Evolutionary conservation across 495 filamentous ascomycete genomes (phyloP).

Genomic region (Hypoxylon trugodes): DNA sequence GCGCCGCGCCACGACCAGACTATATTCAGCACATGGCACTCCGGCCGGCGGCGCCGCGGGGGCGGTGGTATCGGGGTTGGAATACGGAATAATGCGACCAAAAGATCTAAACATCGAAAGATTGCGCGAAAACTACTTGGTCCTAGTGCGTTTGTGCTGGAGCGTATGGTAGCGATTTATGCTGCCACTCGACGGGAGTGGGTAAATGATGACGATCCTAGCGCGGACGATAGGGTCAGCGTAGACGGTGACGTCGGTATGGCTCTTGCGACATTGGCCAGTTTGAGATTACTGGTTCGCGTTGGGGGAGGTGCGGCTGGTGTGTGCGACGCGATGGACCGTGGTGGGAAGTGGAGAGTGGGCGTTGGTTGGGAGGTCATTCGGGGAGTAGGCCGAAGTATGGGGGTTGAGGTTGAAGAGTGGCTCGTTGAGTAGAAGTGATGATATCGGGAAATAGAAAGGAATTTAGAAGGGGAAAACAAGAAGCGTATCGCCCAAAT

Average conservation of each 20-base stretch:
- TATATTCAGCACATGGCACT: conserved; percentile 84
- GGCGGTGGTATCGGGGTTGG: conserved; percentile 44
- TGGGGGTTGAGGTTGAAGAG: conserved; percentile 76
- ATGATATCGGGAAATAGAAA: neutral
- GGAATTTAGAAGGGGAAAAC: neutral
- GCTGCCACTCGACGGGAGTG: conserved; percentile 78
- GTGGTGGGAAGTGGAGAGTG: conserved; percentile 74
- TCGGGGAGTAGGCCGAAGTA: conserved; percentile 67
- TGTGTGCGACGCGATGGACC: conserved; percentile 67
- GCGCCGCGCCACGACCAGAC: conserved; percentile 77
- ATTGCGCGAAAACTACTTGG: conserved; percentile 75
- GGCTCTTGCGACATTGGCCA: conserved; percentile 82
- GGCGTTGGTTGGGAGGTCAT: conserved; percentile 80
- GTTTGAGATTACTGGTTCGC: conserved; percentile 75
- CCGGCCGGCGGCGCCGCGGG: conserved; percentile 54
- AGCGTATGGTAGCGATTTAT: conserved; percentile 88
- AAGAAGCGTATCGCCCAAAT: neutral
- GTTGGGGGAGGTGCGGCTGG: conserved; percentile 47
- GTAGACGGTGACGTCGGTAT: conserved; percentile 70
- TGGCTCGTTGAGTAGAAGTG: conserved; percentile 67
- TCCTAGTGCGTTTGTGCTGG: conserved; percentile 83
- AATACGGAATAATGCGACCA: conserved; percentile 30
- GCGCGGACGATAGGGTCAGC: conserved; percentile 19
- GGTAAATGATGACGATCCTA: conserved; percentile 52
- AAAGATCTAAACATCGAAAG: conserved; percentile 69